phyloP scores from a whole-genome alignment of 1,284 basidiomycete genomes.

The Anthracocystis setariae region DNA sequence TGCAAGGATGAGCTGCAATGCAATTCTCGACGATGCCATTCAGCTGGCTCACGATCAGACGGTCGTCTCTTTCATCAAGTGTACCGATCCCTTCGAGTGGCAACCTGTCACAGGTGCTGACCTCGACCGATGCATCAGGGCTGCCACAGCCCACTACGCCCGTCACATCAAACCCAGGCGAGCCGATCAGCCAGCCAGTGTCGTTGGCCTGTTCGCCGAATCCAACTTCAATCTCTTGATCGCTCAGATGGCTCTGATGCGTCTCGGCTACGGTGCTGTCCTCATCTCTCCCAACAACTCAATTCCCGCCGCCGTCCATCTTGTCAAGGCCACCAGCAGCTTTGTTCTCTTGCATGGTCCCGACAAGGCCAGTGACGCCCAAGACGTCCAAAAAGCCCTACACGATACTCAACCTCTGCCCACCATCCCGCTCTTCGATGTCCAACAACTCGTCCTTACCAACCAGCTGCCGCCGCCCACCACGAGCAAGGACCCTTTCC shows the following conservation, averaged over 20 bases:
- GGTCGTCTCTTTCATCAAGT: constrained; percentile 31
- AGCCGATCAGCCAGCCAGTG: constrained; percentile 14
- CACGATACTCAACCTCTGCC: background rate
- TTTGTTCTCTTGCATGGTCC: constrained; percentile 6
- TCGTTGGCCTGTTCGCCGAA: constrained; percentile 23
- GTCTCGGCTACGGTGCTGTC: constrained; percentile 32
- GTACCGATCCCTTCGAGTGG: constrained; percentile 36
- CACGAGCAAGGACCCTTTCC: constrained; percentile 13
- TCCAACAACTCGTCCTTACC: constrained; percentile 5
- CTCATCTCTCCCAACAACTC: constrained; percentile 55
- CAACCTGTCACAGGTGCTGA: constrained; percentile 20
- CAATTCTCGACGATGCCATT: constrained; percentile 31
- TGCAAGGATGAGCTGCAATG: constrained; percentile 25
- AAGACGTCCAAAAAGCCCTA: background rate
- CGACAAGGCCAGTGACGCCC: constrained; percentile 10
- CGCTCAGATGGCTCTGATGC: constrained; percentile 32
- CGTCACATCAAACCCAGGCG: constrained; percentile 11
- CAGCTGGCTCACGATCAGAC: background rate
- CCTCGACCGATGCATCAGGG: constrained; percentile 29
- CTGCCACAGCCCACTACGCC: constrained; percentile 39
- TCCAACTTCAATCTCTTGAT: constrained; percentile 29
- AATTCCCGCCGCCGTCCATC: constrained; percentile 34
- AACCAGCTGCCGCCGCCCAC: constrained; percentile 13
- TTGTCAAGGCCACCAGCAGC: constrained; percentile 29
- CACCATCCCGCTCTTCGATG: constrained; percentile 3